Percentiles rank a stretch among this genome's conserved stretches.
phyloP scores from a whole-genome alignment of 2,329 filamentous ascomycete species.

The Furcasterigmium sp. region DNA sequence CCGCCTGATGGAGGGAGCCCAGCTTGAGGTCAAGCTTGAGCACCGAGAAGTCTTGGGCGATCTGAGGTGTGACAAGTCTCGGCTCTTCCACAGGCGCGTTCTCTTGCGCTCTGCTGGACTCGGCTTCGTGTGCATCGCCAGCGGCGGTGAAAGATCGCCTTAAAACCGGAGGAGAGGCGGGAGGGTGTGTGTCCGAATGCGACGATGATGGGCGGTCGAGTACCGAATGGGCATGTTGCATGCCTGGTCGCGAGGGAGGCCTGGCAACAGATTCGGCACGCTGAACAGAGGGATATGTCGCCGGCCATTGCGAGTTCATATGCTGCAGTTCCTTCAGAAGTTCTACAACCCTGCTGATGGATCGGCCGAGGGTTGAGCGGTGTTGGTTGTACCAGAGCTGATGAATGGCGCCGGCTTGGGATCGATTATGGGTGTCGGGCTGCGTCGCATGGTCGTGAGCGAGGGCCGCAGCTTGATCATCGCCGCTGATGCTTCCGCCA shows the following conservation, averaged over 20 bases:
- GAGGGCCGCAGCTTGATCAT: constrained; percentile 30
- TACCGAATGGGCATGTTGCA: constrained; percentile 60
- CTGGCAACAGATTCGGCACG: constrained; percentile 43
- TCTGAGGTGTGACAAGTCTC: constrained; percentile 82
- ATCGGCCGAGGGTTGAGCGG: constrained; percentile 76
- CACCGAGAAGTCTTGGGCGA: constrained; percentile 93
- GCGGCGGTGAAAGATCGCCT: constrained; percentile 67
- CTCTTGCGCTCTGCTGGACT: constrained; percentile 70
- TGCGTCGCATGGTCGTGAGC: constrained; percentile 20
- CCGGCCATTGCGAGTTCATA: constrained; percentile 89
- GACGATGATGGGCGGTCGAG: constrained; percentile 40
- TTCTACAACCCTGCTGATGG: constrained; percentile 83
- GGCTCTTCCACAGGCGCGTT: constrained; percentile 62
- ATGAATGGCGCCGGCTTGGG: constrained; percentile 76
- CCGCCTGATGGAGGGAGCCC: constrained; percentile 76
- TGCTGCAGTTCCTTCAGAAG: constrained; percentile 77
- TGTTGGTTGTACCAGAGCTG: constrained; percentile 96
- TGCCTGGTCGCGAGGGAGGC: constrained; percentile 52
- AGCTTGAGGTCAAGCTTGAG: constrained; percentile 93
- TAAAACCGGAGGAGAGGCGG: constrained; percentile 44
- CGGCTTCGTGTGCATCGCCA: constrained; percentile 47
- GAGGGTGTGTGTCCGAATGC: constrained; percentile 20
- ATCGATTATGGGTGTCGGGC: constrained; percentile 30
- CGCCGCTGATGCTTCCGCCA: constrained; percentile 70
- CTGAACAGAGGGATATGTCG: constrained; percentile 86